Evolutionary conservation across 805 yeast genomes (phyloP), one percentile per base, ranked within the genome.

Genomic region (Saturnispora mendoncae): DNA sequence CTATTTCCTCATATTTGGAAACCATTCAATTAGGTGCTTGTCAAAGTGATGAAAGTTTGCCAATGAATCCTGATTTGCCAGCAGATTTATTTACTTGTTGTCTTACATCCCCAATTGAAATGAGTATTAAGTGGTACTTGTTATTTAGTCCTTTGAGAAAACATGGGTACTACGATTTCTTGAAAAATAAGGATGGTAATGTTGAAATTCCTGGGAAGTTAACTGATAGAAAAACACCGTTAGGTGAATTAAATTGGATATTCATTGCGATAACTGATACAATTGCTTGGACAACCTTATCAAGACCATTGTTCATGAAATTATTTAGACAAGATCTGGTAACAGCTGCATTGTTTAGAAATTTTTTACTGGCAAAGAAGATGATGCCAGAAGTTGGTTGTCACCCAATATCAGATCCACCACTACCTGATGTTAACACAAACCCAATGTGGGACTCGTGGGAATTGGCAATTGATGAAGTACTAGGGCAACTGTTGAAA

Each of bases 371-470:
- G 17, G 98, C 98, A 0, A 88, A 84, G 55, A 73, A 96, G 49
- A 82, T 92, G 32, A 86, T 92, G 97, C 87, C 95, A 2, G 79
- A 82, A 52, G 79, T 83, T 50, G 87, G 88, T 45, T 88, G 97
- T 57, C 94, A 87, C 55, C 97, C 98, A 1, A 78, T 88, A 2
- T 85, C 95, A 14, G 94, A 86, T 48, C 98, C 98, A 1, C 86
- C 84, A 8, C 65, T 92, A 29, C 97, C 98, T 0, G 92, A 86
- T 41, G 74, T 80, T 5, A 77, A 84, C 36, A 73, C 75, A 46
- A 97, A 92, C 56, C 78, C 94, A 4, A 80, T 92, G 84, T 92
- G 98, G 98, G 92, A 86, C 45, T 80, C 96, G 0, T 92, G 98
- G 97, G 97, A 92, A 56, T 67, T 92, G 47, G 97, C 98, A 0